These are phyloP conservation scores for Blastobotrys indianensis DNA, from an alignment of 1,139 yeast genomes.

Conservation along the genomic window DNA sequence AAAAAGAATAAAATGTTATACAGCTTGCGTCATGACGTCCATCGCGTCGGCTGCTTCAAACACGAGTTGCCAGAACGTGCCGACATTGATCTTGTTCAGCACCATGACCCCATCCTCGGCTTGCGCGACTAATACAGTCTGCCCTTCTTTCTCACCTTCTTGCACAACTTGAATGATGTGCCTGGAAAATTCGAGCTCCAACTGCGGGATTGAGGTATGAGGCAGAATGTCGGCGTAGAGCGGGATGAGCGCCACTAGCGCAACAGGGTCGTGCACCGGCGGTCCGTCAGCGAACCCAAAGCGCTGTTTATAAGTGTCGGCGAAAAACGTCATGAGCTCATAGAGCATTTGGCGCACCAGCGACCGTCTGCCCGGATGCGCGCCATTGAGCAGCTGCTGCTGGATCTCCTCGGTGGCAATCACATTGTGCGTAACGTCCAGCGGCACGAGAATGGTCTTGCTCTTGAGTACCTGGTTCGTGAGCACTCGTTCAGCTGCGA, in stretches of 20 bases:
- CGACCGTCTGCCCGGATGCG: constrained; percentile 35
- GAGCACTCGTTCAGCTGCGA: constrained; percentile 58
- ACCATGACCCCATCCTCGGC: constrained; percentile 40
- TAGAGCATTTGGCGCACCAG: constrained; percentile 48
- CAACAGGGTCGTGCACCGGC: constrained; percentile 78
- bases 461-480: constrained; percentile 41
- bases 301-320: constrained; percentile 40
- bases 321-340: constrained; percentile 54
- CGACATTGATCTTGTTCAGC: constrained; percentile 42
- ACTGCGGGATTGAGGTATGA: constrained; percentile 19
- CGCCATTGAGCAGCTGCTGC: constrained; percentile 22
- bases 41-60: constrained; percentile 37
- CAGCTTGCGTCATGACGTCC: constrained; percentile 13
- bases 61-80: constrained; percentile 50
- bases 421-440: constrained; percentile 67
- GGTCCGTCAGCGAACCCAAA: constrained; percentile 55
- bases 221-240: constrained; percentile 29
- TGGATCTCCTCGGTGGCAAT: constrained; percentile 49
- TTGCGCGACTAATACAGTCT: constrained; percentile 26
- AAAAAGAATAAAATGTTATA: too few relatives aligned
- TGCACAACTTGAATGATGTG: constrained; percentile 36
- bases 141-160: constrained; percentile 31
- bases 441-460: constrained; percentile 54
- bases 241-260: constrained; percentile 55
- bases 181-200: constrained; percentile 33